These are phyloP conservation scores for Yamadazyma sp. DNA, from an alignment of 1,139 yeast genomes.

Conservation along the genomic window DNA sequence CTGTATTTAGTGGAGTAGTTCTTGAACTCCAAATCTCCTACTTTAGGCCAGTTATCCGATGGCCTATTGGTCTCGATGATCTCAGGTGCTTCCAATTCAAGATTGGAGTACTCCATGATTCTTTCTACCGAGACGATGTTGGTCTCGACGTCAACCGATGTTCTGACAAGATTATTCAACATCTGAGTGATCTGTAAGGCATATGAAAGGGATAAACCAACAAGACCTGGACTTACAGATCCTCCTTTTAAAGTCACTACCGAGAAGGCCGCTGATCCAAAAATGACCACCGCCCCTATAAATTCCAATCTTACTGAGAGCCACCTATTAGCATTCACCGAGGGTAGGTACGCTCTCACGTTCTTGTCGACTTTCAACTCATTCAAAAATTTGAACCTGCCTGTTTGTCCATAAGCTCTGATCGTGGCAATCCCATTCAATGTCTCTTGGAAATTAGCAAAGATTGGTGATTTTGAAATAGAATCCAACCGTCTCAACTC, in stretches of 20 bases:
- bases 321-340: conserved; percentile 34
- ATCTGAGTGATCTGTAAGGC: conserved; percentile 31
- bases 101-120: conserved; percentile 77
- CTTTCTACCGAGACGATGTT: conserved; percentile 97
- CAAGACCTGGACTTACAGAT: conserved; percentile 23
- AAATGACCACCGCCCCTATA: conserved; percentile 32
- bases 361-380: conserved; percentile 21
- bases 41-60: conserved; percentile 68
- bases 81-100: conserved; percentile 81
- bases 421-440: conserved; percentile 37
- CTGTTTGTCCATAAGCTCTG: conserved; percentile 29
- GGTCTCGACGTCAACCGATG: conserved; percentile 60
- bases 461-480: conserved; percentile 31
- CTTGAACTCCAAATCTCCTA: conserved; percentile 70
- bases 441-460: conserved; percentile 38
- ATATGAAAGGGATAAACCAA: conserved; percentile 38
- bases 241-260: neutral
- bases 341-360: conserved; percentile 21
- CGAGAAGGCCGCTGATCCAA: conserved; percentile 25
- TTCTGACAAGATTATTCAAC: conserved; percentile 30
- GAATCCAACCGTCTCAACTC: conserved; percentile 35
- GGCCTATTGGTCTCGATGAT: conserved; percentile 73
- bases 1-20: conserved; percentile 84
- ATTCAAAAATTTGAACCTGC: conserved; percentile 26
- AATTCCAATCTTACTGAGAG: conserved; percentile 36